Base-by-base conservation (phyloP, 2,329 filamentous ascomycete genomes). In the Macrophomina tecta region DNA sequence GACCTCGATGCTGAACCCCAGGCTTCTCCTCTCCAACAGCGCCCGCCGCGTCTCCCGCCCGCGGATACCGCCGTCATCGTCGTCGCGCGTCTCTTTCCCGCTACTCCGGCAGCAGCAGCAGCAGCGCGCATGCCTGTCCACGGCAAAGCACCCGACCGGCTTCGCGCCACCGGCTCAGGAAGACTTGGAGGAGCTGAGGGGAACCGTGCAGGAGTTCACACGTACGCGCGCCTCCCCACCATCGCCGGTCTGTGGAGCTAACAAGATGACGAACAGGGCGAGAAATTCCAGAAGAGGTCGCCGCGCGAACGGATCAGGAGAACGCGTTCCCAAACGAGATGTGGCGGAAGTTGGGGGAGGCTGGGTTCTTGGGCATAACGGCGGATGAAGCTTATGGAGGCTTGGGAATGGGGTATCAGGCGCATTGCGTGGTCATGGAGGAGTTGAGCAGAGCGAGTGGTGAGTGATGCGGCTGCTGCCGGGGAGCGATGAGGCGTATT, bases 351-450 rank as follows among this genome's bases (percentile, higher is more conserved):
- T 84, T 99, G 60, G 95, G 95, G 69, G 91, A 93, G 70, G 95
- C 95, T 40, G 95, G 88, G 75, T 91, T 98, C 72, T 86, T 98
- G 34, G 95, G 95, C 68, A 92, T 97, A 73, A 98, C 95, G 8
- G 95, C 93, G 18, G 92, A 97, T 74, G 93, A 97, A 80, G 90
- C 93, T 66, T 93, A 95, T 63, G 95, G 95, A 45, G 95, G 94
- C 2, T 80, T 98, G 53, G 92, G 85, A 1, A 90, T 98, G 89
- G 95, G 95, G 11, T 99, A 98, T 80, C 94, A 98, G 82, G 94
- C 95, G 52, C 95, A 99, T 81, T 97, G 93, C 76, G 84, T 97
- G 6, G 93, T 97, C 53, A 91, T 98, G 88, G 95, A 99, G 81
- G 95, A 98, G 83, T 84, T 99, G 49, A 95, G 91, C 66, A 87